phyloP scores from a whole-genome alignment of 352 stramenopile genomes.

The Pythium coloratum region DNA sequence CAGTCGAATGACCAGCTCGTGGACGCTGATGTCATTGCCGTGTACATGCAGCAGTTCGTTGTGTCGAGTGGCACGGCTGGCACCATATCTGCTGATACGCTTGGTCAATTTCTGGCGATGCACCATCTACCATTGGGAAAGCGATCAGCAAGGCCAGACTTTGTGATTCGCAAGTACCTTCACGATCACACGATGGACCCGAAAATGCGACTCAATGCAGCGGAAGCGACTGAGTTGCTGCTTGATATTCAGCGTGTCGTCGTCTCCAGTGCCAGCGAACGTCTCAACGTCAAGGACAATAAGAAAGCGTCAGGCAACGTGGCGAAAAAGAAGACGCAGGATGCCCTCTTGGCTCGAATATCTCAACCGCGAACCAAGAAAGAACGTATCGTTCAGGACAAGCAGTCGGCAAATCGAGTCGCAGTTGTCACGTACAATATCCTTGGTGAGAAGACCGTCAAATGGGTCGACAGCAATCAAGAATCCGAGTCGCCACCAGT shows the following conservation, averaged over 20 bases:
- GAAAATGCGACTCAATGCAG: constrained; percentile 13
- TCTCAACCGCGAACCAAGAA: constrained; percentile 30
- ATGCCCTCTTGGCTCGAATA: constrained; percentile 11
- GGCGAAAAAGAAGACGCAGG: background rate
- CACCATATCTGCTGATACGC: constrained; percentile 39
- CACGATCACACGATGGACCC: constrained; percentile 22
- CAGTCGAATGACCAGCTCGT: constrained; percentile 22
- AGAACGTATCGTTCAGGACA: constrained; percentile 21
- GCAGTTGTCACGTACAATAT: constrained; percentile 64
- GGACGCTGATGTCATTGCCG: constrained; percentile 32
- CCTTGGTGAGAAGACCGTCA: constrained; percentile 64
- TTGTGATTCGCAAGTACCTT: constrained; percentile 21
- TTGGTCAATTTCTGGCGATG: constrained; percentile 41
- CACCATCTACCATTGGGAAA: constrained; percentile 35
- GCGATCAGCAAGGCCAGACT: constrained; percentile 25
- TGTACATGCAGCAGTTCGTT: constrained; percentile 46
- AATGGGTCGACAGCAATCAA: constrained; percentile 34
- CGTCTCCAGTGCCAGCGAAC: background rate
- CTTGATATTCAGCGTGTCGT: constrained; percentile 16
- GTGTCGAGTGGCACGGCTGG: constrained; percentile 32
- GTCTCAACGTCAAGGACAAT: background rate
- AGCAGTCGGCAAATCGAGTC: constrained; percentile 28
- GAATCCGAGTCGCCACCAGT: background rate
- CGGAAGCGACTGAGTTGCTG: constrained; percentile 11
- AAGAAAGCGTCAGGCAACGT: background rate